Conservation (phyloP, 2,329 filamentous ascomycete genomes). For the Aspergillus japonicus region DNA sequence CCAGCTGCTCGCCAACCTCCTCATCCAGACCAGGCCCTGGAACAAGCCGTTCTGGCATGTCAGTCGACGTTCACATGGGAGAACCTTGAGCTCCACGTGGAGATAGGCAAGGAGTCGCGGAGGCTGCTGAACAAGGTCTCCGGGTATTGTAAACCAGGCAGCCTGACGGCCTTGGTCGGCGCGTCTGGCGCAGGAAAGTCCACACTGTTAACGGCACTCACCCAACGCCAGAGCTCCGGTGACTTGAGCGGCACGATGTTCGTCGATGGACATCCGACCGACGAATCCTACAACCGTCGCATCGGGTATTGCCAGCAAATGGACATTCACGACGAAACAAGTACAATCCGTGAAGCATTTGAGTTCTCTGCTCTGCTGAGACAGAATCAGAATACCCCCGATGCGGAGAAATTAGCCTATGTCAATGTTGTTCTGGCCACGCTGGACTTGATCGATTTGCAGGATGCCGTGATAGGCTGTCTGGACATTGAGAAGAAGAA, state of each 20-base stretch:
- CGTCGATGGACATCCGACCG: slow-evolving; percentile 60
- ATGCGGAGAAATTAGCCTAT: slow-evolving; percentile 59
- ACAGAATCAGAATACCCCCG: slow-evolving; percentile 51
- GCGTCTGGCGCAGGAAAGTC: slow-evolving; percentile 72
- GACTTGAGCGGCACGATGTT: slow-evolving; percentile 61
- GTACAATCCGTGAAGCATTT: slow-evolving; percentile 63
- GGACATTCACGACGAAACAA: slow-evolving; percentile 65
- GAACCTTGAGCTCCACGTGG: slow-evolving; percentile 65
- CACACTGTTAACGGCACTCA: slow-evolving; percentile 65
- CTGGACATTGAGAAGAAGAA: slow-evolving; percentile 66
- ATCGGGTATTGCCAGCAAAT: slow-evolving; percentile 70
- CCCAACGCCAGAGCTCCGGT: slow-evolving; percentile 65
- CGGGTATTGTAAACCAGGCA: slow-evolving; percentile 72
- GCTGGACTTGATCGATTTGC: slow-evolving; percentile 58
- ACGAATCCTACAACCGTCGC: slow-evolving; percentile 60
- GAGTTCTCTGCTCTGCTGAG: slow-evolving; percentile 64
- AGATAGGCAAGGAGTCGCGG: slow-evolving; percentile 57
- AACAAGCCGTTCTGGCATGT: slow-evolving; percentile 47
- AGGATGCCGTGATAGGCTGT: slow-evolving; percentile 61
- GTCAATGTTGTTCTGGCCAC: slow-evolving; percentile 62
- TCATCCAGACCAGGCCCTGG: slow-evolving; percentile 24
- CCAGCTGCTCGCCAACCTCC: slow-evolving; percentile 9
- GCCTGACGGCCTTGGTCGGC: slow-evolving; percentile 75
- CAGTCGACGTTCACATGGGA: slow-evolving; percentile 66
- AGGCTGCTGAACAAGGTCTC: slow-evolving; percentile 64